Evolutionary conservation across 768 basidiomycete species (phyloP).

Genomic region (Xerocomellus chrysenteron): DNA sequence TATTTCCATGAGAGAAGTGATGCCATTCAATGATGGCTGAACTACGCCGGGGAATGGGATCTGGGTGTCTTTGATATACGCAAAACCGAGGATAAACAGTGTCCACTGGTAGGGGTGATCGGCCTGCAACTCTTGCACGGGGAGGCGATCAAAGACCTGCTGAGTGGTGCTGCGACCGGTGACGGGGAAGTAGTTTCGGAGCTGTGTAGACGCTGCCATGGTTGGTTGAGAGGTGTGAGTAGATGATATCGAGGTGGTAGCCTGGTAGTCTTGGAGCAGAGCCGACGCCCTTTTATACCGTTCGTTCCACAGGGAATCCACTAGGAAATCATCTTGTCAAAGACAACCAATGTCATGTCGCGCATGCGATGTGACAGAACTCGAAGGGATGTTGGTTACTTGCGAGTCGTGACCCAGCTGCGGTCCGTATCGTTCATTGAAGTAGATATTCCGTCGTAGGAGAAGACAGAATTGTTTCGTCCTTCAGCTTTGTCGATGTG

Average conservation of each 20-base stretch:
- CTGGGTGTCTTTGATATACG: constrained; percentile 10
- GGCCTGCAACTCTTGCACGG: constrained; percentile 19
- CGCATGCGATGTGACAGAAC: neutral
- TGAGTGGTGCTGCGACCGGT: constrained; percentile 18
- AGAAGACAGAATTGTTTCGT: neutral
- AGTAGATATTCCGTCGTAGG: neutral
- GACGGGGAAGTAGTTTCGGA: constrained; percentile 20
- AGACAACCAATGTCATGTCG: neutral
- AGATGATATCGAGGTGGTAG: neutral
- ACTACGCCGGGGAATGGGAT: constrained; percentile 14
- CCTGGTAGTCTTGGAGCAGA: neutral
- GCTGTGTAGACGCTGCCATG: neutral
- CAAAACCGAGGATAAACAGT: constrained; percentile 26
- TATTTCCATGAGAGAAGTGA: constrained; percentile 23
- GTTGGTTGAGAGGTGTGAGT: neutral
- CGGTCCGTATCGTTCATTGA: neutral
- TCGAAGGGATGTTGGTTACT: neutral
- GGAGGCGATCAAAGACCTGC: constrained; percentile 20
- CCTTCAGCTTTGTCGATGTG: neutral
- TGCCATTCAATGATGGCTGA: constrained; percentile 6
- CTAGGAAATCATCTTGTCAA: neutral
- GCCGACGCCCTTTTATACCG: constrained; percentile 5
- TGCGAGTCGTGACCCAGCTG: neutral
- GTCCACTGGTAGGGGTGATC: constrained; percentile 27
- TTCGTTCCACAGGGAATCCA: neutral